Base-by-base conservation (phyloP, 176 grass and related monocot species). In the Lolium multiflorum region DNA sequence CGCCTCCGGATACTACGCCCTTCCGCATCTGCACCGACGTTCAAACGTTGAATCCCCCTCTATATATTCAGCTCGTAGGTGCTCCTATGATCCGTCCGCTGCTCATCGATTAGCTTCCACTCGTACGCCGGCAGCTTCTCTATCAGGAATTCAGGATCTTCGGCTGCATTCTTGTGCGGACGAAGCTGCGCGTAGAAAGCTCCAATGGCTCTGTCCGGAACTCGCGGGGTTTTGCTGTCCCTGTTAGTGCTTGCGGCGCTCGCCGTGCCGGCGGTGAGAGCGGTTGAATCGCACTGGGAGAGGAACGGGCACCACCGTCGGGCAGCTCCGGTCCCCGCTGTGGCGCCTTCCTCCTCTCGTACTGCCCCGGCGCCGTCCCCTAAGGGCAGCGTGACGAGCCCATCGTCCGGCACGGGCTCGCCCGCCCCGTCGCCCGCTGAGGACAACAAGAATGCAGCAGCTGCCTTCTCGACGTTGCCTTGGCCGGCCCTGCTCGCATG, bases 391-490 rank as follows among this genome's bases (percentile, higher is more conserved):
- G 39, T 64, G 51, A 15, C 72, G 43, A 46, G 1, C 80, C 6
- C 58, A 6, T 14, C 22, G 10, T 37, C 82, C 22, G 22, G 7
- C 22, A 37, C 49, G 49, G 47, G 2, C 20, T 76, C 87, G 38
- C 68, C 82, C 14, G 82, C 77, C 9, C 88, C 82, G 11, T 75
- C 77, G 25, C 88, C 88, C 2, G 68, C 18, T 0, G 49, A 0
- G 24, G 80, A 77, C 11, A 9, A 10, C 20, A 74, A 7, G 11
- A 41, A 3, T 28, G 68, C 58, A 1, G 76, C 67, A 0, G 59
- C 69, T 18, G 58, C 67, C 21, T n/a, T 15, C 22, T 26, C 3
- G 77, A 24, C 77, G 77, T 0, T 81, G 14, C 22, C 49, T 1
- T 85, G 77, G 82, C 59, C 39, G 13, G 39, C 24, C 6, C 77